Conservation (phyloP, 768 basidiomycete genomes). For the Agaricus sinodeliciosus region DNA sequence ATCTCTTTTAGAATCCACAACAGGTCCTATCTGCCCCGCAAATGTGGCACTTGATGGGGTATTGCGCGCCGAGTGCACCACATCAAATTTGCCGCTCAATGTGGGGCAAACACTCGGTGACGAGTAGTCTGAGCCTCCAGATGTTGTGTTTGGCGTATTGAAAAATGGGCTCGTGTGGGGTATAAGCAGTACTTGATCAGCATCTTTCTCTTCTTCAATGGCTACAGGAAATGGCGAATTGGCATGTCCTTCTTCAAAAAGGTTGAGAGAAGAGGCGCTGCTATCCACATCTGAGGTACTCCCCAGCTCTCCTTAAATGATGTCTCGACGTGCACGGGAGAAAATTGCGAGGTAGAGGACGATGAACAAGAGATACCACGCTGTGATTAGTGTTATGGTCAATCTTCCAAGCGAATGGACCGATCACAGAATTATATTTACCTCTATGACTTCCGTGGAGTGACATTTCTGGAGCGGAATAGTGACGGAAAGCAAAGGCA, state of each 20-base stretch:
- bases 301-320: conserved; percentile 6
- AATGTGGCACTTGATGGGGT: conserved; percentile 3
- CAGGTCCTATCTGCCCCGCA: no score
- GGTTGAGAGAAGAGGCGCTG: conserved; percentile 6
- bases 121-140: conserved; percentile 20
- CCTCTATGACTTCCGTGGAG: conserved; percentile 5
- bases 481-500: background rate
- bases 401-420: background rate
- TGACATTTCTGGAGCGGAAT: background rate
- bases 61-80: conserved; percentile 11
- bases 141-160: conserved; percentile 19
- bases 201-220: conserved; percentile 16
- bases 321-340: background rate
- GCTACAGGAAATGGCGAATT: conserved; percentile 4
- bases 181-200: conserved; percentile 32
- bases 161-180: conserved; percentile 33
- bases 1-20: no score
- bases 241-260: conserved; percentile 12
- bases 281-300: conserved; percentile 6
- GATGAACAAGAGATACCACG: background rate
- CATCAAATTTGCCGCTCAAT: conserved; percentile 12
- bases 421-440: background rate
- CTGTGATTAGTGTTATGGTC: background rate
- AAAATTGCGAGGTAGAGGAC: conserved; percentile 1
- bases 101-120: conserved; percentile 19